Base-by-base conservation (phyloP, 495 filamentous ascomycete species). In the Penicillium silybi region DNA sequence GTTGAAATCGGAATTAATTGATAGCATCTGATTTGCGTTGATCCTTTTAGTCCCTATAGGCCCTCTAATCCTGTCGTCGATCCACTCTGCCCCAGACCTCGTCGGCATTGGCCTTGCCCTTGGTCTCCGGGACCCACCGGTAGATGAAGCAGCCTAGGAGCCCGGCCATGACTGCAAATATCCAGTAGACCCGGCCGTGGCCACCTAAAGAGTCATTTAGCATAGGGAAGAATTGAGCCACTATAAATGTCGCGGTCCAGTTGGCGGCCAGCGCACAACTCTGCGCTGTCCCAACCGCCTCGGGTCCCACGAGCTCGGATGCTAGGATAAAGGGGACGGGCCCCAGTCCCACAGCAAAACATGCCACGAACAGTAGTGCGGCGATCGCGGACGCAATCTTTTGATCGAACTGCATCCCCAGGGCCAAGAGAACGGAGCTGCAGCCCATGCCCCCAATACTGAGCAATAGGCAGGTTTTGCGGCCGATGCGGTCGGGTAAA, bases 271-370 rank as follows among this genome's bases (percentile, higher is more conserved):
- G 68, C 0, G 86, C 89, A 73, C 87, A 89, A 29, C 82, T 86
- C 67, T 98, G 93, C 4, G 88, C 85, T 0, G 92, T 89, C 0
- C 91, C 92, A 1, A 96, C 90, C 0, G 92, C 92, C 57, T 92
- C 88, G 3, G 88, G 83, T 0, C 85, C 87, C 4, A 97, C 95
- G 3, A 96, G 80, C 69, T 96, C 92, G 2, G 86, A 87, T 1
- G 91, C 85, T 27, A 98, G 78, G 58, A 97, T 92, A 72, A 97
- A 98, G 0, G 93, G 93, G 2, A 98, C 85, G 0, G 93, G 95
- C 0, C 93, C 93, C 0, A 98, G 75, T 1, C 93, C 93, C n/a
- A 95, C 75, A 3, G 87, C 92, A 57, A 97, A 98, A 58, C 84
- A 86, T 16, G 84, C 80, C 6, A 97, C 93, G 58, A 97, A 98